phyloP scores from a whole-genome alignment of 805 yeast genomes.

The Myxozyma lipomycoides region DNA sequence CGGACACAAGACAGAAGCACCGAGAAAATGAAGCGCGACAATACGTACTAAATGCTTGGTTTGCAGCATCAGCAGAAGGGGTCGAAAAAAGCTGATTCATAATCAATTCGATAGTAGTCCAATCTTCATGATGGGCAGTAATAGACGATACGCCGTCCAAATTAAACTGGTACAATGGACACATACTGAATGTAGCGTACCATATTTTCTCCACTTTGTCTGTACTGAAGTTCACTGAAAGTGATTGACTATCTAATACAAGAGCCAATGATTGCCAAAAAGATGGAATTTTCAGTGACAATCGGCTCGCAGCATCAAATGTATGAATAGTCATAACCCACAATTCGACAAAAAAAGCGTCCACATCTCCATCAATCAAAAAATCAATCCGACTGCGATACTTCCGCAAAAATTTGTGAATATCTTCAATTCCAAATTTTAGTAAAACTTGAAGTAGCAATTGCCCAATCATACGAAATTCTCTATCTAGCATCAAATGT shows the following conservation, averaged over 20 bases:
- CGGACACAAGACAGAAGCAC: conserved; percentile 20
- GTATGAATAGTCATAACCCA: conserved; percentile 24
- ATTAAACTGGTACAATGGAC: conserved; percentile 27
- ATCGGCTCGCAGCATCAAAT: conserved; percentile 8
- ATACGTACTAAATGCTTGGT: conserved; percentile 14
- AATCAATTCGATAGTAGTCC: conserved; percentile 18
- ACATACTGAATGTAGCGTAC: conserved; percentile 24
- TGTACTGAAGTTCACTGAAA: conserved; percentile 1
- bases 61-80: background rate
- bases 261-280: conserved; percentile 21
- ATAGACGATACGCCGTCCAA: conserved; percentile 6
- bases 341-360: conserved; percentile 16
- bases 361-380: conserved; percentile 10
- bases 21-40: conserved; percentile 26
- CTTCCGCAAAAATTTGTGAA: conserved; percentile 19
- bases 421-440: conserved; percentile 18
- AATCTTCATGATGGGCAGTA: conserved; percentile 3
- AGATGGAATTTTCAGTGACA: background rate
- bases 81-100: conserved; percentile 9
- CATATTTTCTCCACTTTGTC: conserved; percentile 24
- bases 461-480: conserved; percentile 11
- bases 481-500: conserved; percentile 18
- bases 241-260: conserved; percentile 9
- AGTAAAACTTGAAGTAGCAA: conserved; percentile 17
- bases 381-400: conserved; percentile 14